Evolutionary conservation across 2,329 filamentous ascomycete species (phyloP).

Genomic region (Furcasterigmium furcatum): DNA sequence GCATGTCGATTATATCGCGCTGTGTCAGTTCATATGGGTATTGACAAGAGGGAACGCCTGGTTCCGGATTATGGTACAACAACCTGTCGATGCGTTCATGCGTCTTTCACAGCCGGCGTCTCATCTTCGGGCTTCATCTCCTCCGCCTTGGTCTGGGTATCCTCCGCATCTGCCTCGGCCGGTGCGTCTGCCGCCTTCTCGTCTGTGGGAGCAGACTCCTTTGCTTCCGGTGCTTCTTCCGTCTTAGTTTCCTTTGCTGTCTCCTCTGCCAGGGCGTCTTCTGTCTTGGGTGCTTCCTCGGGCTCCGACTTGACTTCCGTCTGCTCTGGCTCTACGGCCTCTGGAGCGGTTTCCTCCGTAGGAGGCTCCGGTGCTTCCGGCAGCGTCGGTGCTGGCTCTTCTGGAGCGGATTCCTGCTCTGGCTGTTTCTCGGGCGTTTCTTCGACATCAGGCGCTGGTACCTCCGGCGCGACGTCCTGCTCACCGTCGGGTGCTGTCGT

Average conservation of each 20-base stretch:
- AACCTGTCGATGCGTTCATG: constrained; percentile 1
- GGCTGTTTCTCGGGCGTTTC: constrained; percentile 7
- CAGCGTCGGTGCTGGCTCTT: constrained; percentile 11
- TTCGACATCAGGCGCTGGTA: not conserved
- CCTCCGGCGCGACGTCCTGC: not conserved
- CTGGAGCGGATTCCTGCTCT: not conserved
- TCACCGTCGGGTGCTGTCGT: not conserved
- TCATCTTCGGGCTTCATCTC: not conserved
- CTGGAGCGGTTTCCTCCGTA: constrained; percentile 13
- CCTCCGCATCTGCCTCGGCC: constrained; percentile 13
- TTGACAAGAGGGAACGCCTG: too few relatives aligned
- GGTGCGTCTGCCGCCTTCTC: not conserved
- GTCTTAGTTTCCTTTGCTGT: constrained; percentile 12
- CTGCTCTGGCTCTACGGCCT: constrained; percentile 13
- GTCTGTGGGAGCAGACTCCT: constrained; percentile 6
- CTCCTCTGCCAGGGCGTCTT: constrained; percentile 2
- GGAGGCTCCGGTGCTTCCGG: constrained; percentile 24
- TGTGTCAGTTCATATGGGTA: too few relatives aligned
- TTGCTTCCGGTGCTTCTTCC: constrained; percentile 17
- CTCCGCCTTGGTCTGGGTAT: not conserved
- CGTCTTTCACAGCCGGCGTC: constrained; percentile 13
- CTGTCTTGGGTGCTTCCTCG: constrained; percentile 10
- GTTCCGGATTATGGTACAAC: too few relatives aligned
- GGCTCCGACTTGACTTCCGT: constrained; percentile 14
- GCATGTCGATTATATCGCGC: too few relatives aligned